phyloP scores from a whole-genome alignment of 1,284 basidiomycete genomes.

The Boletus holoroseus region DNA sequence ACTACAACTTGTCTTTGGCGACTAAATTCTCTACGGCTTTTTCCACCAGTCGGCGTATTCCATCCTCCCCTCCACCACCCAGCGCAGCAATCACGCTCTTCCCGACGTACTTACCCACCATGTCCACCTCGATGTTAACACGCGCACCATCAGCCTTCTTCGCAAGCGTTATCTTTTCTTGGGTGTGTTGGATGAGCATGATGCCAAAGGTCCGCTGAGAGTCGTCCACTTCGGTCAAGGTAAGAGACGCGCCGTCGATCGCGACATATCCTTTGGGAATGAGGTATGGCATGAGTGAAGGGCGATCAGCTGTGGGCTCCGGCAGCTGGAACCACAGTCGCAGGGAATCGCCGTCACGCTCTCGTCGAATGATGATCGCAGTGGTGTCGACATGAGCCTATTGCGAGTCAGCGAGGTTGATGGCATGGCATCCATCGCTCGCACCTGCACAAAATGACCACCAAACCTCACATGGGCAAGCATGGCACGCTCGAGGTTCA shows the following conservation, averaged over 20 bases:
- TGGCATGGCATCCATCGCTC: constrained; percentile 12
- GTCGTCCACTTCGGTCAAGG: constrained; percentile 82
- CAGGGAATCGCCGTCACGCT: constrained; percentile 82
- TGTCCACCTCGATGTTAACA: constrained; percentile 95
- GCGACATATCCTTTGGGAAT: constrained; percentile 97
- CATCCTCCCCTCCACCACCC: constrained; percentile 51
- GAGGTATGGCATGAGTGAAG: constrained; percentile 74
- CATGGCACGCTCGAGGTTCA: constrained; percentile 97
- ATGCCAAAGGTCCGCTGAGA: constrained; percentile 70
- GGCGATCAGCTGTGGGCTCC: constrained; percentile 52
- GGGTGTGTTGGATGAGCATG: constrained; percentile 95
- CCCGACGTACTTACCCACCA: constrained; percentile 84
- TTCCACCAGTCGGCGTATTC: constrained; percentile 60
- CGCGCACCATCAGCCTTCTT: constrained; percentile 71
- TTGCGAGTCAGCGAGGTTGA: constrained; percentile 1
- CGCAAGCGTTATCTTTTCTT: constrained; percentile 80
- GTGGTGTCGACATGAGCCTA: constrained; percentile 94
- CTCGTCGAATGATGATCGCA: constrained; percentile 64
- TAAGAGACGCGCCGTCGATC: constrained; percentile 92
- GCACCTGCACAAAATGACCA: constrained; percentile 94
- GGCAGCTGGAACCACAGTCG: constrained; percentile 76
- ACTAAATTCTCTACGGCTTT: constrained; percentile 67
- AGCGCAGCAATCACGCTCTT: constrained; percentile 77
- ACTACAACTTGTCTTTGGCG: constrained; percentile 39
- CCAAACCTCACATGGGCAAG: constrained; percentile 88